Base-by-base conservation (phyloP, 257 asterid genomes). In the Scutellaria minor region DNA sequence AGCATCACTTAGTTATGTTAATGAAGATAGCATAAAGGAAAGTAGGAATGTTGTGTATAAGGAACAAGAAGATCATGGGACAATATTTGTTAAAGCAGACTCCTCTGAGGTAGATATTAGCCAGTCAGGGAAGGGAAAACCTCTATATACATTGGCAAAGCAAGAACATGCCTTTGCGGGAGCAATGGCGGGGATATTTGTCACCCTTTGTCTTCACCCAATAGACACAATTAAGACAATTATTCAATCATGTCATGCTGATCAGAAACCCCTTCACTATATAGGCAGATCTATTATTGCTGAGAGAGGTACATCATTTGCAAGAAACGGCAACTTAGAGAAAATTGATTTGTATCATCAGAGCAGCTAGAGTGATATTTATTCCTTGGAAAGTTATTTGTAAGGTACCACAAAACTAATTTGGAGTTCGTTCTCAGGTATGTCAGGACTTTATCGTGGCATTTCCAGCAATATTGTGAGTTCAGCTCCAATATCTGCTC, bases 81-180 rank as follows among this genome's bases (percentile, higher is more conserved):
- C 27, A 60, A 68, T 50, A 6, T 39, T 53, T 71, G 44, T 51
- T 41, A 8, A 45, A 39, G 78, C 52, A 61, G 77, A 79, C 47
- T 70, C 71, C 31, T 77, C 84, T 53, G 78, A 74, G 70, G 39
- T 68, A 18, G 80, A 86, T 40, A 51, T 56, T 68, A 66, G 80
- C 68, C 35, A 76, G 69, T 64, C 75, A 20, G 70, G 67, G 18
- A 79, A 79, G 81, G 80, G 73, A 73, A 88, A 81, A 37, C 80
- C 83, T 56, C 79, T 46, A 9, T 68, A 70, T 77, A 54, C 79
- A 46, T 72, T 84, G 74, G 97, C 96, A 75, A 86, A 81, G 78
- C 95, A 81, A 70, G 91, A 88, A 71, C 99, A 94, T 82, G 99
- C 99, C 64, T 82, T 89, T 84, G 98, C 99, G 6, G 98, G 99